Conservation (phyloP, 2,329 filamentous ascomycete species). For the Exophiala sideris region DNA sequence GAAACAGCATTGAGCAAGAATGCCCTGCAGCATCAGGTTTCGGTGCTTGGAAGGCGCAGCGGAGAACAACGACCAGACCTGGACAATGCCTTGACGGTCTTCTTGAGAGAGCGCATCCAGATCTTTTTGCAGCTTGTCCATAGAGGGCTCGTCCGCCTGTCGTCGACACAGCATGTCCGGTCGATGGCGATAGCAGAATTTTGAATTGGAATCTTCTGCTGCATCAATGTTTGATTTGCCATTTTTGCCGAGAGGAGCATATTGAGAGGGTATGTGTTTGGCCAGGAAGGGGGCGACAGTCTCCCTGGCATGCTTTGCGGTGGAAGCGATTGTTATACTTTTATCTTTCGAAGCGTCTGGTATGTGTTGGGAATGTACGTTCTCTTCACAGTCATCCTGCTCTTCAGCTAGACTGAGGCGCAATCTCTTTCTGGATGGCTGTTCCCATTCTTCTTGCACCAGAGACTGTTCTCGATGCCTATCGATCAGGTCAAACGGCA, state of each 20-base stretch:
- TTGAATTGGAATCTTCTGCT: constrained; percentile 65
- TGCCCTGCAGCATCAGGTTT: constrained; percentile 93
- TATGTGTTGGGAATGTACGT: constrained; percentile 24
- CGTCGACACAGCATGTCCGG: constrained; percentile 91
- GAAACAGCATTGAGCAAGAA: constrained; percentile 95
- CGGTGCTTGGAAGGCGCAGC: constrained; percentile 90
- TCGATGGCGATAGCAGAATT: constrained; percentile 91
- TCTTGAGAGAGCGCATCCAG: constrained; percentile 75
- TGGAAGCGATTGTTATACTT: constrained; percentile 41
- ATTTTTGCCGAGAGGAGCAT: constrained; percentile 66
- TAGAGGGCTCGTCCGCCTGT: constrained; percentile 90
- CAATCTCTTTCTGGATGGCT: constrained; percentile 22
- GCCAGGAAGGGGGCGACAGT: constrained; percentile 84
- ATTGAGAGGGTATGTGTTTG: constrained; percentile 84
- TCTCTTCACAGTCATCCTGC: constrained; percentile 21
- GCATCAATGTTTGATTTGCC: constrained; percentile 8
- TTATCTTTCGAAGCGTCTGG: constrained; percentile 30
- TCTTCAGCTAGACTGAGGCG: constrained; percentile 12
- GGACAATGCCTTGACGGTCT: constrained; percentile 92
- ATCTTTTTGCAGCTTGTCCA: constrained; percentile 89
- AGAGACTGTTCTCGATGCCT: constrained; percentile 7
- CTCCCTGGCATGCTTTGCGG: constrained; percentile 65
- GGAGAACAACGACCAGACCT: constrained; percentile 97
- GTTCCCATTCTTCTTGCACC: constrained; percentile 19
- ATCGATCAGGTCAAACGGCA: constrained; percentile 17